Evolutionary conservation across 2,329 filamentous ascomycete genomes (phyloP), one percentile per base, ranked within the genome.

Genomic region (Colletotrichum eleusines): DNA sequence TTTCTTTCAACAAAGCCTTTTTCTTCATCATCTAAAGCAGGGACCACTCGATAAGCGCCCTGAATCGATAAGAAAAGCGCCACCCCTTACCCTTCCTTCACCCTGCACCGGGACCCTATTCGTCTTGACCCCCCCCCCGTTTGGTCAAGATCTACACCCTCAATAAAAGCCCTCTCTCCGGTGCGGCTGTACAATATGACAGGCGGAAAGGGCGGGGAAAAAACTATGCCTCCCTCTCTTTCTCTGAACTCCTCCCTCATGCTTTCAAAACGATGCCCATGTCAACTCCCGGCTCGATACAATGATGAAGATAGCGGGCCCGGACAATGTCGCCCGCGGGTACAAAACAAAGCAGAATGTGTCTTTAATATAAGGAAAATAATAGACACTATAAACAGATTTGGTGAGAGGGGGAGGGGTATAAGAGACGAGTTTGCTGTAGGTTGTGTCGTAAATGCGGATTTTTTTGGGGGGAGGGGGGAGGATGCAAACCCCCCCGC

Each of bases 381-480:
- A 28, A 67, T 62, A 71, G 42, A 67, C 50, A 71, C 63, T 67
- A 71, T 67, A 46, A 62, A 71, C 63, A 71, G 23, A 58, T 67
- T 48, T 40, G 44, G 16, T 61, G 31, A 12, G 28, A n/a, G 1
- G 8, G 18, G 40, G 40, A 18, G 20, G 66, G 66, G 66, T 66
- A 62, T 71, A 60, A 62, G 38, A 31, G 67, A 63, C 42, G 35
- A 57, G 63, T 66, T 9, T 44, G 42, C 57, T 71, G 57, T 57
- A n/a, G n/a, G n/a, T 66, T 38, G 50, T 46, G 50, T 71, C 68
- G 35, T 71, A 26, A 9, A 67, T 57, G 63, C 44, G 26, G 63
- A 31, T 18, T 42, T 42, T 42, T 62, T 58, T 7, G n/a, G n/a
- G n/a, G n/a, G n/a, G n/a, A n/a, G n/a, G n/a, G n/a, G n/a, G n/a